A percentile compares a stretch with the other conserved stretches of the same genome.
These are phyloP conservation scores for Fusarium zealandicum DNA, from an alignment of 2,329 filamentous ascomycete species.

Conservation along the genomic window DNA sequence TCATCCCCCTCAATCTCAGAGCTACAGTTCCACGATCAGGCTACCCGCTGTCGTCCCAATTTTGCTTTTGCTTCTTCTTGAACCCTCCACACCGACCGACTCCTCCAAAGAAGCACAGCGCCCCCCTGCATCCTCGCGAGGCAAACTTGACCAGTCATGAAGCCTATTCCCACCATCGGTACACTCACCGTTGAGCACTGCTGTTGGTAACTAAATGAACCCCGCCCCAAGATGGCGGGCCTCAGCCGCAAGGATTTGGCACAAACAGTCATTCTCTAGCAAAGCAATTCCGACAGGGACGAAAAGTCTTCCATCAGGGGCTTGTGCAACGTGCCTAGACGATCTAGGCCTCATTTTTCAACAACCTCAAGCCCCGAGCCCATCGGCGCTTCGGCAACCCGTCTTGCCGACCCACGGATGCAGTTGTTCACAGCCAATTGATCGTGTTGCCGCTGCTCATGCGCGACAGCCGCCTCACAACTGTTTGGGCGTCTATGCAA, in stretches of 20 bases:
- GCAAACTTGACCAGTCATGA: too few relatives aligned
- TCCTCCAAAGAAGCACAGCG: background rate
- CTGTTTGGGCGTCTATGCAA: background rate
- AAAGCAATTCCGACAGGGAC: too few relatives aligned
- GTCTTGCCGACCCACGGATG: background rate
- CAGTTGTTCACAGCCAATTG: background rate
- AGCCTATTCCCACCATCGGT: too few relatives aligned
- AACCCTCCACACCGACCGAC: background rate
- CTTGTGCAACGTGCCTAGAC: too few relatives aligned
- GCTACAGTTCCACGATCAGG: background rate
- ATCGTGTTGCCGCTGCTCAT: background rate
- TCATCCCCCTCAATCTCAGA: constrained; percentile 9
- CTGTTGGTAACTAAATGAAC: too few relatives aligned
- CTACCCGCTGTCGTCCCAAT: constrained; percentile 36
- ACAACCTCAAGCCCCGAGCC: background rate
- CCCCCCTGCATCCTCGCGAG: too few relatives aligned
- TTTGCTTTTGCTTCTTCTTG: background rate
- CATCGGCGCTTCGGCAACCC: constrained; percentile 16
- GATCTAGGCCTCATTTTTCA: background rate
- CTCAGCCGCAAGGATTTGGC: too few relatives aligned
- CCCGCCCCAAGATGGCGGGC: too few relatives aligned
- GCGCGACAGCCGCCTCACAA: background rate
- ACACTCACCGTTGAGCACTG: too few relatives aligned
- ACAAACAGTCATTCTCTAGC: too few relatives aligned
- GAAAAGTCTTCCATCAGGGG: too few relatives aligned